Evolutionary conservation across 768 basidiomycete genomes (phyloP), one percentile per base, ranked within the genome.

Genomic region (Pulveroboletus frians): DNA sequence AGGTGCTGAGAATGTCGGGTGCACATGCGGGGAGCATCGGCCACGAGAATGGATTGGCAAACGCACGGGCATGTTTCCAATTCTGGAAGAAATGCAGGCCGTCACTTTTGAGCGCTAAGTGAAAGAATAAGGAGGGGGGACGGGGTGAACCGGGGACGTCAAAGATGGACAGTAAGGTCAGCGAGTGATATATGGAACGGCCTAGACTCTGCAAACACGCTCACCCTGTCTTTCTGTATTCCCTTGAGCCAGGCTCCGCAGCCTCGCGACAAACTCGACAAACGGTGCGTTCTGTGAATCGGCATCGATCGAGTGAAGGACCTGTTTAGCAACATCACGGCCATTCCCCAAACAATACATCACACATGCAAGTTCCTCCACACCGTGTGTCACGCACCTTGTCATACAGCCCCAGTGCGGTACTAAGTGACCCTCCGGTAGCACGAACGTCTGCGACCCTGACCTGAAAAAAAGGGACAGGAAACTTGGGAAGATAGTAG

Each of bases 31-130:
- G 66, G 2, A 69, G 59, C 63, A 69, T 63, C 0, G 66, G 66
- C 65, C 67, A 67, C 9, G 55, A 59, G 49, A 67, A 69, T 0
- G 66, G 66, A 30, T 63, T 68, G 1, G 67, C 61, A 14, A 69
- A 69, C 36, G 68, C 49, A 13, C 66, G 59, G 3, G 66, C 55
- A 3, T 55, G 63, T 39, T 67, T 67, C 66, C 66, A 67, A 31
- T 49, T 44, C 32, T 67, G 66, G 53, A 67, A 67, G 50, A 68
- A 67, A 9, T 52, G 61, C 15, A 67, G 29, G 32, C 47, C 54
- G 9, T 59, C 56, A 1, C 51, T 64, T 26, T 56, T 60, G 43
- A 39, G 30, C 9, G 52, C 63, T 65, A 23, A 2, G 7, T 6
- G 29, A 30, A 21, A 13, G 29, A 18, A 34, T 36, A 9, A 38